Base-by-base conservation (phyloP, 139 green algal genomes). In the Zygnema cylindricum region DNA sequence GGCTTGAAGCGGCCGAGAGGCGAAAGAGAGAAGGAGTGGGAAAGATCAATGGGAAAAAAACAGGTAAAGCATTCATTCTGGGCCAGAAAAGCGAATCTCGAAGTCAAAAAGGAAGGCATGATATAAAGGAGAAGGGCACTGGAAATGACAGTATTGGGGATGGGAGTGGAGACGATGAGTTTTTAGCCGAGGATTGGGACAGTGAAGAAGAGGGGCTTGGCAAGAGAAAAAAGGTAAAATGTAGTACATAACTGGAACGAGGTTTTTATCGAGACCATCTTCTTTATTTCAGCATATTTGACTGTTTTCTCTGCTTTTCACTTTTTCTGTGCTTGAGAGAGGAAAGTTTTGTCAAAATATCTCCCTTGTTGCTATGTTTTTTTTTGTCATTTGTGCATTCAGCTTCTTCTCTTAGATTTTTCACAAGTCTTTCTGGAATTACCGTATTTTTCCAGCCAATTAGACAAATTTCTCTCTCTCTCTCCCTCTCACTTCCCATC, bases 151-250 rank as follows among this genome's bases (percentile, higher is more conserved):
- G 7, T 63, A 25, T 63, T 63, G 49, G 49, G 16, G 16, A 63
- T 63, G 49, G 43, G 73, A 77, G 33, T 35, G 86, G 76, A 54
- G 86, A 83, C 33, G 41, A 69, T 7, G 38, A 40, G n/a, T 32
- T 77, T 33, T 42, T 87, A 21, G 77, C 43, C 2, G 79, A 87
- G 40, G n/a, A 30, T 0, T 78, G 41, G 16, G 79, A 87, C 83
- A 77, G 79, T 1, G 69, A 88, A 2, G 86, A 16, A 1, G 40
- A 79, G 1, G 49, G 79, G n/a, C 42, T 81, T 77, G 38, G 2
- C 25, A 42, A 81, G 86, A 49, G 77, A 87, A 49, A 32, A 57
- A 23, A 30, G 16, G 0, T 57, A 76, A 21, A 32, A 86, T 85
- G 49, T n/a, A n/a, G n/a, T n/a, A n/a, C n/a, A n/a, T n/a, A n/a